Percentiles rank a stretch among this genome's conserved stretches.
phyloP scores from a whole-genome alignment of 345 rosid genomes.

The Populus deltoides region DNA sequence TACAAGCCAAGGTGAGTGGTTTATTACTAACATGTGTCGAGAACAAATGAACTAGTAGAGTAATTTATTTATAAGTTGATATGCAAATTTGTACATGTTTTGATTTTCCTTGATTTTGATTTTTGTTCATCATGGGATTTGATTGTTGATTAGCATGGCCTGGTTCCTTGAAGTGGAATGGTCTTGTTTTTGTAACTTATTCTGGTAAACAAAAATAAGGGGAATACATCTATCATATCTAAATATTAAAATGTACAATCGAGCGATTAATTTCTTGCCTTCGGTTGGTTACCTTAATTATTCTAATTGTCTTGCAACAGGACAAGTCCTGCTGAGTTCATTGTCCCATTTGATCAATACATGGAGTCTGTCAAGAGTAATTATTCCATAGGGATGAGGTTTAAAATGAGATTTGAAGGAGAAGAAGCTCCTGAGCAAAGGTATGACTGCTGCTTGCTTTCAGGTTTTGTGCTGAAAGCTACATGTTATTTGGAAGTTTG shows the following conservation, averaged over 20 bases:
- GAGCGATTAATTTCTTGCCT: not conserved
- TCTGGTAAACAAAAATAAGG: not conserved
- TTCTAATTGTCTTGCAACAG: slow-evolving; percentile 16
- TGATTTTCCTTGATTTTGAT: not conserved
- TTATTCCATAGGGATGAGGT: slow-evolving; percentile 55
- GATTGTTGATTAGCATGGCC: not conserved
- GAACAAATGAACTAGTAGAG: not conserved
- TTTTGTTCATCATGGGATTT: not conserved
- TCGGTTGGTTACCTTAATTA: not conserved
- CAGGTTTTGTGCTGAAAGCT: not conserved
- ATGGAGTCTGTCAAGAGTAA: slow-evolving; percentile 39
- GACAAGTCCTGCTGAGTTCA: slow-evolving; percentile 53
- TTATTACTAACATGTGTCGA: not conserved
- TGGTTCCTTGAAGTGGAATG: not conserved
- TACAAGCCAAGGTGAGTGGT: slow-evolving; percentile 55
- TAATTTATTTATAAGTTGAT: not conserved
- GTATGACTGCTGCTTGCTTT: slow-evolving; percentile 16
- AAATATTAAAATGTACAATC: not conserved
- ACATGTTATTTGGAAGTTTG: not conserved
- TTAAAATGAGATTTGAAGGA: slow-evolving; percentile 60
- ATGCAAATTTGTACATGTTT: not conserved
- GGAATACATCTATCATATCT: not conserved
- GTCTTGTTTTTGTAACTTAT: not conserved
- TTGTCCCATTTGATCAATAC: slow-evolving; percentile 47
- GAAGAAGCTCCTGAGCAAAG: slow-evolving; percentile 61